Evolutionary conservation across 148 eudicot species (phyloP), one percentile per base, ranked within the genome.

Genomic region (Fagopyrum tataricum): DNA sequence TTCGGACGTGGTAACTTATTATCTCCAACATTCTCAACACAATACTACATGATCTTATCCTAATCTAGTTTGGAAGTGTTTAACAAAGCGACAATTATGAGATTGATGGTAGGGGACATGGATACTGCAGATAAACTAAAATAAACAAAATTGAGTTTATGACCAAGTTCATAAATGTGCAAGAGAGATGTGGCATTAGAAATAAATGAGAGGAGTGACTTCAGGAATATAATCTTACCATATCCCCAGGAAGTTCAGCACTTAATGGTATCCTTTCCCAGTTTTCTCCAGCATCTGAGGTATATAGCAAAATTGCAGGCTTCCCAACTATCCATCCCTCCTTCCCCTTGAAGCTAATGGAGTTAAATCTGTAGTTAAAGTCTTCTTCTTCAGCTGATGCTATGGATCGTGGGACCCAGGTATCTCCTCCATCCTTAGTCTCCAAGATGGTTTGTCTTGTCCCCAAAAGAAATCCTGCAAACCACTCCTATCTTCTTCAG

Each of bases 251-350:
- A 83, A 94, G 96, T 84, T 91, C 90, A 80, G 88, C 64, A 85
- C 98, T 94, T 79, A 94, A 73, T 23, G 98, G 98, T 71, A 91
- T 87, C 72, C 97, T 91, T 67, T 89, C 82, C 98, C 98, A 94
- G 80, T 82, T 94, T 46, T 91, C 89, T 70, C 97, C 98, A 26
- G 91, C 80, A 83, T 94, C 87, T n/a, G 91, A 75, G 79, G 98
- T 89, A 83, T 91, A 81, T 78, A 94, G 79, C 18, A 94, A 75
- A 78, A 94, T 94, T 53, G 97, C 90, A 13, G 98, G 98, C 83
- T 94, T 94, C 75, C 98, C 98, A 41, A 94, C 83, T 73, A 95
- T 91, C 98, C 98, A 95, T 17, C 98, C 97, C 72, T 95, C 98
- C 73, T 95, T 91, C 37, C 97, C 98, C 73, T 73, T 87, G 74